Evolutionary conservation across 2,329 filamentous ascomycete species (phyloP), one percentile per base, ranked within the genome.

Genomic region (Teratosphaeria nubilosa): DNA sequence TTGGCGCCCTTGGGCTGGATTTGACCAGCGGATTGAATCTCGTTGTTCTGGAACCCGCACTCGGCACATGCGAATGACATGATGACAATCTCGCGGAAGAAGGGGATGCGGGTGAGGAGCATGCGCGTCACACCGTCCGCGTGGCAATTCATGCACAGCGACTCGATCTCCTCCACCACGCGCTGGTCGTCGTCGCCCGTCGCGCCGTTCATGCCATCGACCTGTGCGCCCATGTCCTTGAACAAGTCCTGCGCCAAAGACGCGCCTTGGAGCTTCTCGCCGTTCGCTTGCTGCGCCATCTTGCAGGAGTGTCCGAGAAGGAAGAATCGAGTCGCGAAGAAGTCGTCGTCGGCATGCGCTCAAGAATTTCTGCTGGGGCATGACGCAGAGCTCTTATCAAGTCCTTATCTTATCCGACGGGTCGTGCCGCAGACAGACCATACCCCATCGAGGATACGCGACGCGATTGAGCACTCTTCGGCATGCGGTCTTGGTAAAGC

Each of bases 41-140:
- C 92, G 73, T 91, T 91, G 78, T 97, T 96, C 64, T 87, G 85
- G 75, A 92, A 87, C 70, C 85, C 79, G 77, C 94, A 99, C 75
- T 96, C 84, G 5, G 90, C 85, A 79, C 94, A 99, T 64, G 84
- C 83, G 75, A 99, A 99, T 62, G 92, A 97, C 86, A 96, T 96
- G 74, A 99, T 84, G 68, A 99, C 90, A 63, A 99, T 86, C 74
- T 99, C 92, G 77, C 91, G 90, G 80, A 99, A 99, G 80, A 90
- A 97, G 16, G 94, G 94, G 58, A 99, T 96, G 64, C 85, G 85
- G 16, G 95, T 95, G 57, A 99, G 84, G 51, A 99, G 84, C 24
- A 99, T 82, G 59, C 87, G 83, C 14, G 94, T 99, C 1, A 79
- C 83, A 68, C 94, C 94, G 63, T 80, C 68, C 55, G 77, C 76